These are phyloP conservation scores for Globisporangium viniferum DNA, from an alignment of 352 stramenopile species.

Conservation along the genomic window DNA sequence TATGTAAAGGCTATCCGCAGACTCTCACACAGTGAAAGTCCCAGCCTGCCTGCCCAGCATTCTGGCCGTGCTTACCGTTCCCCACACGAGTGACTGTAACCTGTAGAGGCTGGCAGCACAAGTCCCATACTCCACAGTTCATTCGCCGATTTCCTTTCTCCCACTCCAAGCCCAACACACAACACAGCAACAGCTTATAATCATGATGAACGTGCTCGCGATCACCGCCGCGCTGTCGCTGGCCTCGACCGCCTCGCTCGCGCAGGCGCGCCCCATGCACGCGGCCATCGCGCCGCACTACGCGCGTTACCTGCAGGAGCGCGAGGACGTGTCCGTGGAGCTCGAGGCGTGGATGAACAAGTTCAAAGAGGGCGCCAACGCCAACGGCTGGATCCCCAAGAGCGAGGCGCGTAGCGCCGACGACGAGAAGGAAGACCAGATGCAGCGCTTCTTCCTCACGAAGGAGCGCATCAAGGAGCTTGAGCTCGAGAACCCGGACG, in stretches of 20 bases:
- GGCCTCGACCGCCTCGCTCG: conserved; percentile 6
- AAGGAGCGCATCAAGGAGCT: conserved; percentile 12
- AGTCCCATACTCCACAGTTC: not conserved
- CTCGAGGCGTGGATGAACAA: conserved; percentile 45
- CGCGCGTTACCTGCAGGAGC: conserved; percentile 49
- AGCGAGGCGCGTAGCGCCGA: conserved; percentile 25
- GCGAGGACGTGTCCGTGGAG: conserved; percentile 34
- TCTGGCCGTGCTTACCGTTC: too few species aligned
- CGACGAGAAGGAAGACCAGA: conserved; percentile 27
- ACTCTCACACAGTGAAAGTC: too few species aligned
- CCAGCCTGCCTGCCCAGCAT: too few species aligned
- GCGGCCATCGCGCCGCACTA: conserved; percentile 27
- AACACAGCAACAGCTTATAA: not conserved
- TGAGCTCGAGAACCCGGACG: not conserved
- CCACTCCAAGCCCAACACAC: not conserved
- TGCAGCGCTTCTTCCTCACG: conserved; percentile 24
- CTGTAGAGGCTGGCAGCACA: not conserved
- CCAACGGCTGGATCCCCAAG: conserved; percentile 25
- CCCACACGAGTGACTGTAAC: not conserved
- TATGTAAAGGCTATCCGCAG: too few species aligned
- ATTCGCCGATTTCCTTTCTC: conserved; percentile 7
- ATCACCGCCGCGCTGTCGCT: conserved; percentile 16
- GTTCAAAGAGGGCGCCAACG: conserved; percentile 21
- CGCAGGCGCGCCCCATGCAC: conserved; percentile 22
- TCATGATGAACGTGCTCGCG: conserved; percentile 6